Base-by-base conservation (phyloP, 2,329 filamentous ascomycete species). In the Zymoseptoria crescenta region DNA sequence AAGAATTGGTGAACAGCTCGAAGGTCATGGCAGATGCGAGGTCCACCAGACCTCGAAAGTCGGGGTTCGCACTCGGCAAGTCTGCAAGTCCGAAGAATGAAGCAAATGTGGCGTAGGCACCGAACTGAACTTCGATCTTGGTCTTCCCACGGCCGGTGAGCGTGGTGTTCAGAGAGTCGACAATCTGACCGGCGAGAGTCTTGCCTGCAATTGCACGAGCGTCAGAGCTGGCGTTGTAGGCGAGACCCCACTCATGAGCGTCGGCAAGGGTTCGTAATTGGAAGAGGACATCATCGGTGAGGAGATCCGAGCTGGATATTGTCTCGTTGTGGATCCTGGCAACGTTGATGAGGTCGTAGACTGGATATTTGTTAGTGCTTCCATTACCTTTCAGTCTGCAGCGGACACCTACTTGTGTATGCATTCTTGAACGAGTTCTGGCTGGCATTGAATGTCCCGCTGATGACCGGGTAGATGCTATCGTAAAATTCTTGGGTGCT, bases 11-110 rank as follows among this genome's bases (percentile, higher is more conserved):
- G 67, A 85, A 81, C 21, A 81, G 81, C 78, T 96, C 92, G 72
- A 95, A 92, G 5, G 80, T 80, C 83, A 96, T 90, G 64, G 85
- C 85, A 2, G 86, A 87, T 4, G 91, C 91, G 69, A 96, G 96
- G 75, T 91, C 87, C n/a, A 87, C 85, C 10, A 96, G 78, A 57
- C 88, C 88, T 60, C 77, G 85, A 77, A 96, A 96, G 72, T 88
- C 77, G 1, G 75, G 65, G 59, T 79, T 82, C 1, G 76, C 80
- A 10, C 74, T 63, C 1, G 70, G 68, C 7, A 87, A 72, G 59
- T 81, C 74, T 1, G 80, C 74, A 19, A 86, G 79, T 21, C 83
- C 83, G 70, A 86, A 86, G 75, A 84, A 85, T 1, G 82, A 82
- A 49, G 81, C 69, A 71, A 86, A 85, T 27, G 79, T 80, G 4